Evolutionary conservation across 2,329 filamentous ascomycete species (phyloP).

Genomic region (Fusarium multiceps): DNA sequence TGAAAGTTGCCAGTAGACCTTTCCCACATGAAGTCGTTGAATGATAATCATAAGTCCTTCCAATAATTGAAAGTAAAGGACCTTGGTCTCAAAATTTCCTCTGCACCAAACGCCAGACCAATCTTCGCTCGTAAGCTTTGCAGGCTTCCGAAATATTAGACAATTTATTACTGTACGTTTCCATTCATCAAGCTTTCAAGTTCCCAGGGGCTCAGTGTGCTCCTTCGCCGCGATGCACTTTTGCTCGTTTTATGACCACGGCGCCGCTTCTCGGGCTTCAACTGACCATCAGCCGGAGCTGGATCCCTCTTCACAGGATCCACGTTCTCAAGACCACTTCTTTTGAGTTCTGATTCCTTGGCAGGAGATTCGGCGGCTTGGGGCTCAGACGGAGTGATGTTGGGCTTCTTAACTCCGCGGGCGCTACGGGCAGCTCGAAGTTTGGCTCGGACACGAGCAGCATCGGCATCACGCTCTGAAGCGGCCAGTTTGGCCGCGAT

Average conservation of each 20-base stretch:
- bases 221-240: conserved; percentile 72
- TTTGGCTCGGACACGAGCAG: conserved; percentile 71
- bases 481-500: conserved; percentile 73
- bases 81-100: conserved; percentile 1
- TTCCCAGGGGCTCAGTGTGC: conserved; percentile 81
- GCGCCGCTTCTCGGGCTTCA: conserved; percentile 58
- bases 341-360: conserved; percentile 18
- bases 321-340: conserved; percentile 40
- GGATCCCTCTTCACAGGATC: conserved; percentile 53
- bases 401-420: conserved; percentile 50
- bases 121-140: conserved; percentile 32
- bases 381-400: conserved; percentile 38
- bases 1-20: neutral
- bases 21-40: neutral
- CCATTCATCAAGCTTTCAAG: conserved; percentile 72
- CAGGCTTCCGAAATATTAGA: conserved; percentile 34
- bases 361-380: conserved; percentile 7
- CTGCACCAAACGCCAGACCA: conserved; percentile 42
- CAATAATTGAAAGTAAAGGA: neutral
- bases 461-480: conserved; percentile 72
- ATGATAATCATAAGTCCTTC: neutral
- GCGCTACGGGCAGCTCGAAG: conserved; percentile 63
- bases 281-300: conserved; percentile 31
- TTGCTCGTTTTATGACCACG: conserved; percentile 65
- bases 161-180: conserved; percentile 54